phyloP scores from a whole-genome alignment of 352 stramenopile genomes.

The Pythium inflatum region DNA sequence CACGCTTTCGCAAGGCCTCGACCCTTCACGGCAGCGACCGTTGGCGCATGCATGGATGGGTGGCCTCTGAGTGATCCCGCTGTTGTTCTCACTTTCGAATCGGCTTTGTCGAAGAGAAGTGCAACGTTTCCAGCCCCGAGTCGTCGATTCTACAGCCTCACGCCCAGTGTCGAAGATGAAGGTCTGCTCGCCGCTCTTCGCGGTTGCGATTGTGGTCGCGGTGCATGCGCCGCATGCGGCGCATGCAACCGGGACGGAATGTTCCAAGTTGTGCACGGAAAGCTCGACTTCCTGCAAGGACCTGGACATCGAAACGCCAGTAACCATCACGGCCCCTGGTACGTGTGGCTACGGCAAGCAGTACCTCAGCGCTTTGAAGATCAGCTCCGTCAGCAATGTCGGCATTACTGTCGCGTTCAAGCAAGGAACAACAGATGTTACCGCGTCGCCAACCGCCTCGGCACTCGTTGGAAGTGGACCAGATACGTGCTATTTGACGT shows the following conservation, averaged over 20 bases:
- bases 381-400: no score
- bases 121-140: neutral
- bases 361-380: neutral
- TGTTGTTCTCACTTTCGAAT: neutral
- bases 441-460: neutral
- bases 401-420: no score
- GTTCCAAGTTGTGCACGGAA: no score
- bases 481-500: neutral
- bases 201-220: neutral
- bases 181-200: constrained; percentile 1
- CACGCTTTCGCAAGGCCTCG: no score
- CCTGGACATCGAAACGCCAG: no score
- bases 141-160: neutral
- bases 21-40: no score
- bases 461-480: neutral
- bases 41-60: no score
- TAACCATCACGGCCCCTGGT: no score
- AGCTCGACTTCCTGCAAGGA: no score
- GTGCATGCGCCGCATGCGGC: neutral
- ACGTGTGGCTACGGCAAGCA: neutral
- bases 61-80: no score
- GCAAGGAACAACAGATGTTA: neutral
- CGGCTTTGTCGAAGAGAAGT: neutral
- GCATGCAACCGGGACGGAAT: no score
- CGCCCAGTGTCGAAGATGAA: neutral